Percentiles rank a stretch among this genome's conserved stretches.
Conservation (phyloP, 2,329 filamentous ascomycete genomes). For the Alternaria panax region DNA sequence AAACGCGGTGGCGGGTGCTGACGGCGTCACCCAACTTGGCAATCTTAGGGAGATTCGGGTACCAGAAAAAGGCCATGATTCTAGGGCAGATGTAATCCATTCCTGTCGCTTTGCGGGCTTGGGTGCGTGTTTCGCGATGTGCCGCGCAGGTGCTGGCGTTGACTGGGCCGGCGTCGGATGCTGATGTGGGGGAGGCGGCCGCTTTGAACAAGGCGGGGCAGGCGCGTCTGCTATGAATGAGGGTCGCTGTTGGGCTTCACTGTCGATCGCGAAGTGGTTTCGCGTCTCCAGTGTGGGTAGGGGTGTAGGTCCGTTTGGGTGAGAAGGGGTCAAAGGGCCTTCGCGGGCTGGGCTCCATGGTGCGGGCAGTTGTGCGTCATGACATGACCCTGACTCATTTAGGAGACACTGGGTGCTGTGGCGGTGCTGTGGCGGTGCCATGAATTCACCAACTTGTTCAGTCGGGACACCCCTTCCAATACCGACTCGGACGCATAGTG, state of each 20-base stretch:
- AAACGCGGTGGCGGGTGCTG: slow-evolving; percentile 32
- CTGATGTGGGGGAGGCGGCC: slow-evolving; percentile 24
- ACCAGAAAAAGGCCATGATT: slow-evolving; percentile 38
- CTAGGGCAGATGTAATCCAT: slow-evolving; percentile 27
- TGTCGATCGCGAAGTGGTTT: slow-evolving; percentile 13
- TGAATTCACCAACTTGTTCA: neutral
- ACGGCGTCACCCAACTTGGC: slow-evolving; percentile 33
- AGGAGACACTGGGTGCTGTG: slow-evolving; percentile 13
- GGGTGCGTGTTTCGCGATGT: slow-evolving; percentile 7
- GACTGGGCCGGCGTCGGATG: slow-evolving; percentile 18
- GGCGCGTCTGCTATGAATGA: slow-evolving; percentile 21
- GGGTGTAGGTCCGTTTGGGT: slow-evolving; percentile 11
- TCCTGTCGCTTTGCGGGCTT: slow-evolving; percentile 22
- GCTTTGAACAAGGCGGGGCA: slow-evolving; percentile 21
- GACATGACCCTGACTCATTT: slow-evolving; percentile 21
- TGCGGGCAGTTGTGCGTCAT: slow-evolving; percentile 15
- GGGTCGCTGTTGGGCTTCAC: slow-evolving; percentile 11
- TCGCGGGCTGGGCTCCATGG: slow-evolving; percentile 10
- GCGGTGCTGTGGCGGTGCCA: slow-evolving; percentile 9
- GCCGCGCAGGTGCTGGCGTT: slow-evolving; percentile 9
- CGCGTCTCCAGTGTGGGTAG: slow-evolving; percentile 18
- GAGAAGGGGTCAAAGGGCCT: slow-evolving; percentile 12
- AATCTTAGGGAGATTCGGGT: slow-evolving; percentile 31
- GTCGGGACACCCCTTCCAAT: neutral
- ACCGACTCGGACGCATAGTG: neutral